phyloP scores from a whole-genome alignment of 164 flowering plant genomes.

The Platanus orientalis region DNA sequence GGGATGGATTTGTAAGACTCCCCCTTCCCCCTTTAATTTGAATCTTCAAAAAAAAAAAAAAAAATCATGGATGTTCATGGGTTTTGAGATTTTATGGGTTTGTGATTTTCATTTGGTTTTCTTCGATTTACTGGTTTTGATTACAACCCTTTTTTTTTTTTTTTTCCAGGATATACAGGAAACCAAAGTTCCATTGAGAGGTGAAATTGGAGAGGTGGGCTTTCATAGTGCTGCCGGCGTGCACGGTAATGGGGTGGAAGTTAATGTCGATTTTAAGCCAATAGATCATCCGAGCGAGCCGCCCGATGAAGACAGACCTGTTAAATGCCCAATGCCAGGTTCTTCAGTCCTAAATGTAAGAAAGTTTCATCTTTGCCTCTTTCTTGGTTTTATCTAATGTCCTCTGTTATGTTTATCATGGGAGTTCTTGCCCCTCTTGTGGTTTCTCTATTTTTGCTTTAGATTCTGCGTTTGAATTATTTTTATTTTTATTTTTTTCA shows the following conservation, averaged over 20 bases:
- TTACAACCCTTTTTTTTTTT: too few relatives aligned
- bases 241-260: constrained; percentile 16
- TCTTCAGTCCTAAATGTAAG: constrained; percentile 42
- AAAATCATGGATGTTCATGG: too few relatives aligned
- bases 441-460: background rate
- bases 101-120: background rate
- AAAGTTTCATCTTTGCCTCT: background rate
- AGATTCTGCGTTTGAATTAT: background rate
- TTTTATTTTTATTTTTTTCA: background rate
- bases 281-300: constrained; percentile 43
- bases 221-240: constrained; percentile 9
- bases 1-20: constrained; percentile 28
- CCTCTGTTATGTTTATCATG: background rate
- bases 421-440: background rate
- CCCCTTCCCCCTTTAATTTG: background rate
- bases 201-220: constrained; percentile 12
- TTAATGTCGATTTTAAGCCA: constrained; percentile 23
- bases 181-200: constrained; percentile 7
- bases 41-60: background rate
- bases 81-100: background rate
- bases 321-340: constrained; percentile 57
- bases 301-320: constrained; percentile 44
- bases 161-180: constrained; percentile 23
- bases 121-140: background rate
- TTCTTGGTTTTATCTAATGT: background rate